Evolutionary conservation across 164 flowering plant genomes (phyloP).

Genomic region (Chimonanthus salicifolius): DNA sequence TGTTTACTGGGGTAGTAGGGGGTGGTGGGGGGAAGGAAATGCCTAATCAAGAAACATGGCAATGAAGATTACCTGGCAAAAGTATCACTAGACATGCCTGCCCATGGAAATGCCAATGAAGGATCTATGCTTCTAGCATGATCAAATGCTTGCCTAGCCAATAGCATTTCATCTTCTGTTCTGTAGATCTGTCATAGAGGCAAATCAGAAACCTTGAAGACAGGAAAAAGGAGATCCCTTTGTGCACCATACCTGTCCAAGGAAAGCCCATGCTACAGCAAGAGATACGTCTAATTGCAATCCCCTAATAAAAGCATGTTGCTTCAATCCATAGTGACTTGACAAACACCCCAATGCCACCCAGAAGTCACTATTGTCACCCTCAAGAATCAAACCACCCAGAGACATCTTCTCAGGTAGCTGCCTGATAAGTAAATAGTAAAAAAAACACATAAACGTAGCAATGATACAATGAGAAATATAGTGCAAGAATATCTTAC

Average conservation of each 20-base stretch:
- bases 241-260: constrained; percentile 65
- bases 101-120: constrained; percentile 95
- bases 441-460: constrained; percentile 5
- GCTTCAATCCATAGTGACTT: constrained; percentile 46
- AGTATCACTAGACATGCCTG: constrained; percentile 82
- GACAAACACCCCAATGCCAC: constrained; percentile 79
- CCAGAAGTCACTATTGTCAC: constrained; percentile 76
- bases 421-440: constrained; percentile 50
- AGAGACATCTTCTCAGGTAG: constrained; percentile 82
- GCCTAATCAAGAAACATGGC: not conserved
- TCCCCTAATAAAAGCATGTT: constrained; percentile 84
- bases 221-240: constrained; percentile 1
- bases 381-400: constrained; percentile 81
- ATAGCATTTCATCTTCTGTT: constrained; percentile 40
- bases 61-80: constrained; percentile 39
- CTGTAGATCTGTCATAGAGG: constrained; percentile 55
- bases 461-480: not conserved
- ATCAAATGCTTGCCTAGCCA: constrained; percentile 82
- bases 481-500: constrained; percentile 27
- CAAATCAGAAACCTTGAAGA: constrained; percentile 8
- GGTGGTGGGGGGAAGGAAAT: not conserved
- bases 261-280: constrained; percentile 88
- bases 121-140: constrained; percentile 97
- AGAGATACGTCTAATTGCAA: constrained; percentile 89
- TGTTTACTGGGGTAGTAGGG: too few relatives aligned